Evolutionary conservation across 208 protist genomes (phyloP), one percentile per base, ranked within the genome.

Genomic region (Naegleria lovaniensis): DNA sequence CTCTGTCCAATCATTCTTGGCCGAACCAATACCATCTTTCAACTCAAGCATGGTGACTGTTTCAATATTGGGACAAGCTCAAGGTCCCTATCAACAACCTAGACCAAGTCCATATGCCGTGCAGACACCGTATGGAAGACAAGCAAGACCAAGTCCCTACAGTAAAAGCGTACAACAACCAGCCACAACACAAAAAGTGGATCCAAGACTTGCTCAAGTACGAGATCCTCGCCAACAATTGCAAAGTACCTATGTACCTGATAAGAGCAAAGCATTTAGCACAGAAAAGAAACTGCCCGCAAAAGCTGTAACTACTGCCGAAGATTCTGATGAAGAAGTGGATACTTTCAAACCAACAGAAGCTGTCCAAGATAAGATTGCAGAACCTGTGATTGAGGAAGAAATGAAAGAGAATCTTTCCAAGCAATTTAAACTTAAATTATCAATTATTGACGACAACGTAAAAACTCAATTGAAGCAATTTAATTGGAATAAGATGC

Each of bases 371-470:
- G 6, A 29, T 36, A 33, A 36, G 7, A 7, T 36, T 2, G 67
- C 36, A 13, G 29, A 25, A 36, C 25, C 19, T 5, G 19, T 29
- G 22, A 9, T 36, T 36, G 29, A 29, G 36, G 29, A 36, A 36
- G 67, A 79, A 36, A n/a, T 79, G 13, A 79, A 79, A 33, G 67
- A 79, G 29, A 33, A 79, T 79, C n/a, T 79, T 36, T 36, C 67
- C 19, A 79, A 79, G 36, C 67, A 79, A 79, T 79, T 79, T 33
- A 79, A 79, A 79, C 29, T 79, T 36, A 79, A 79, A 79, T 79
- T 79, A 79, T 36, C 16, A 36, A 79, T 79, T 36, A 13, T 36
- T 36, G 29, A 79, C n/a, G 67, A 79, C 7, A 36, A 79, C 1
- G 5, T 11, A 2, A 36, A 29, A 36, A 0, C 19, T 36, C 16